Evolutionary conservation across 1,284 basidiomycete species (phyloP), one percentile per base, ranked within the genome.

Genomic region (Heliocybe sulcata): DNA sequence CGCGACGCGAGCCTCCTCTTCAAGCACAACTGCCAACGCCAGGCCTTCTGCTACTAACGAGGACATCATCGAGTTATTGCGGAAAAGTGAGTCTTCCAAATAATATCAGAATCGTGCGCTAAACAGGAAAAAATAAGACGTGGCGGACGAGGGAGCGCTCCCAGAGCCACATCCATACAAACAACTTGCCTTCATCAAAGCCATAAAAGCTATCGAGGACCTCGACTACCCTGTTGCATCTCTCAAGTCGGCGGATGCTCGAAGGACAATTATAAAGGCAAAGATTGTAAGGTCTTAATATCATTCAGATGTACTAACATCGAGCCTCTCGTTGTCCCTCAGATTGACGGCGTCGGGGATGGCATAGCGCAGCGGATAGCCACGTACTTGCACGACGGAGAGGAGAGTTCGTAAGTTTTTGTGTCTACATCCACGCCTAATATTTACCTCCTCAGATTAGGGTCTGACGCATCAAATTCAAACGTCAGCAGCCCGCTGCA

Each of bases 151-250:
- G 56, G 49, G 60, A 2, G 69, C 66, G n/a, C 38, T 16, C 6
- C 55, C 66, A 1, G 60, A 61, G n/a, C 57, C 67, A 20, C 81
- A 80, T 59, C 57, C 57, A 10, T 81, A 73, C 70, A 81, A 78
- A 67, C 61, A 81, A 10, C 71, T 72, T 54, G 73, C 80, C n/a
- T 80, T 76, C 59, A 66, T 65, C 48, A 69, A 63, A 54, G 81
- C 80, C 2, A 77, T 82, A 54, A 65, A 61, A 10, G 65, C 65
- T 35, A 69, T 82, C 52, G 56, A 65, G 31, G 55, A 64, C 42
- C 60, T 77, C 2, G 61, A 74, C 20, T 63, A 70, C 51, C 75
- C 75, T n/a, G 6, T 42, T 20, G 38, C 38, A n/a, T 42, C 38
- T 16, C 38, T 42, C 8, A 42, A 42, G 16, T 42, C 38, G 16